A percentile compares a stretch with the other conserved stretches of the same genome.
Conservation (phyloP, 2,329 filamentous ascomycete species). For the Neoscytalidium dimidiatum region DNA sequence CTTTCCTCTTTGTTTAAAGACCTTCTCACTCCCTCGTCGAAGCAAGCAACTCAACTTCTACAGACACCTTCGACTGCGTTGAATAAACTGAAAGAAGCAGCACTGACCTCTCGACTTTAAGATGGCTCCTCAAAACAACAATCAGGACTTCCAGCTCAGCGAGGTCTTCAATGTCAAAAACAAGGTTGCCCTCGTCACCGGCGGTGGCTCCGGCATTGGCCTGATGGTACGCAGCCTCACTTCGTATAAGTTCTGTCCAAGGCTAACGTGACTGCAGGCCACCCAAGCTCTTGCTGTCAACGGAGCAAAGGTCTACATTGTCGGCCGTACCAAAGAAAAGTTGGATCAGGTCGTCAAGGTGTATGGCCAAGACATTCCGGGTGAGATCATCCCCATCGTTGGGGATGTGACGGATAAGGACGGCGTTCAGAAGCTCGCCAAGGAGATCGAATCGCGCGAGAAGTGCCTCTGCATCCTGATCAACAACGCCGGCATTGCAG, state of each 20-base stretch:
- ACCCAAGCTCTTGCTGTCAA: constrained; percentile 51
- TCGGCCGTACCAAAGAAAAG: constrained; percentile 50
- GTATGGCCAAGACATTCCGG: constrained; percentile 46
- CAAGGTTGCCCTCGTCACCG: constrained; percentile 45
- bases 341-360: constrained; percentile 48
- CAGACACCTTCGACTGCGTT: not conserved
- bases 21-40: not conserved
- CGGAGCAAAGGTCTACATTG: constrained; percentile 51
- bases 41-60: no score
- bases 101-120: constrained; percentile 24
- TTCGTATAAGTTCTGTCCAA: not conserved
- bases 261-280: constrained; percentile 21
- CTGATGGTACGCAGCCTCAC: constrained; percentile 36
- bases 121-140: constrained; percentile 32
- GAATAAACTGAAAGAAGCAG: no score
- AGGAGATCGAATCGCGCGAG: constrained; percentile 47
- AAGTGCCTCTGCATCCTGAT: constrained; percentile 48
- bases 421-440: constrained; percentile 43
- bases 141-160: constrained; percentile 34
- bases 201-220: constrained; percentile 50
- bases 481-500: constrained; percentile 51
- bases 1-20: not conserved
- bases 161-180: constrained; percentile 41
- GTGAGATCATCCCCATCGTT: constrained; percentile 49
- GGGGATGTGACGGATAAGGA: constrained; percentile 49